phyloP scores from a whole-genome alignment of 192 early-diverging fungal species.

The Umbelopsis isabellina region DNA sequence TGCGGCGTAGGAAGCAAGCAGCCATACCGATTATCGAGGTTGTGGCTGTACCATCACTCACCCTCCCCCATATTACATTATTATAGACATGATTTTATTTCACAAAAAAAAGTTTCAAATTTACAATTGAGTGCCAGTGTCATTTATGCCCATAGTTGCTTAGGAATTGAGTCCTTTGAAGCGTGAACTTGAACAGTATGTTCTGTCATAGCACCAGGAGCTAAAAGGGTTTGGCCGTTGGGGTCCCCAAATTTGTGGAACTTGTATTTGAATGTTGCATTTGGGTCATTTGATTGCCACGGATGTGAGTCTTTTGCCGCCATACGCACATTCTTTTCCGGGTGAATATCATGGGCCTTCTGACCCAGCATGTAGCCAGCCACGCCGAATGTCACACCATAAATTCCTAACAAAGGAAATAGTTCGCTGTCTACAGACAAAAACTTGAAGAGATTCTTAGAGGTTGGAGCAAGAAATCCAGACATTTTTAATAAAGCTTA shows the following conservation, averaged over 20 bases:
- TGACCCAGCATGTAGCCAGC: constrained; percentile 30
- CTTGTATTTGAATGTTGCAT: constrained; percentile 21
- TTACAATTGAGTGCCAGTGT: not conserved
- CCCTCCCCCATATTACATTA: not conserved
- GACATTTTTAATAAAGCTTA: not conserved
- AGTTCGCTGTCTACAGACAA: constrained; percentile 31
- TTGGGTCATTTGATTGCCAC: constrained; percentile 22
- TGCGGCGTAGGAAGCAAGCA: not conserved
- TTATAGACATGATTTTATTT: constrained; percentile 5
- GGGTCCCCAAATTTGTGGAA: constrained; percentile 24
- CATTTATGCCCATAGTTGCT: constrained; percentile 1
- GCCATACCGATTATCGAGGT: not conserved
- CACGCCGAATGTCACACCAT: constrained; percentile 1
- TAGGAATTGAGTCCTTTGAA: constrained; percentile 9
- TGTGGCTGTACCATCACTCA: not conserved
- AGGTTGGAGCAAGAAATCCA: constrained; percentile 19
- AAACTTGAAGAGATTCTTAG: constrained; percentile 22
- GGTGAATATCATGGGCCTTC: constrained; percentile 6
- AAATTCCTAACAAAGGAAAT: constrained; percentile 31
- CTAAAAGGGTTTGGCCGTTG: not conserved
- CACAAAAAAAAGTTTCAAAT: not conserved
- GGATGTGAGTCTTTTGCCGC: constrained; percentile 16
- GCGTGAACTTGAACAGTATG: constrained; percentile 25
- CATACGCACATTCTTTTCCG: constrained; percentile 23
- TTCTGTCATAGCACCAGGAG: constrained; percentile 25